Evolutionary conservation across 257 asterid species (phyloP).

Genomic region (Nemophila menziesii): DNA sequence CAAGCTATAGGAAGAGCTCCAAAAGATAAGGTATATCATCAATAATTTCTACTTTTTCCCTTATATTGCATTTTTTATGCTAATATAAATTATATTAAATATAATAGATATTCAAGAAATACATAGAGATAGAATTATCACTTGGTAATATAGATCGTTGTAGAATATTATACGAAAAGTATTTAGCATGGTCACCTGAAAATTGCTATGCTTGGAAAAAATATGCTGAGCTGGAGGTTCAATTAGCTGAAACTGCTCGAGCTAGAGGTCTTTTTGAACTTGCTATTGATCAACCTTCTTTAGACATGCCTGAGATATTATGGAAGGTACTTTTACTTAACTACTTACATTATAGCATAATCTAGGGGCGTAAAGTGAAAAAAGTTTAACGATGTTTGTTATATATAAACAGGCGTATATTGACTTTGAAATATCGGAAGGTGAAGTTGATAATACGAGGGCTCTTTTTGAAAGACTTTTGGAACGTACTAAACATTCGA

Average conservation of each 20-base stretch:
- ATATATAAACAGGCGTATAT: conserved; percentile 62
- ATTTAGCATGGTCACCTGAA: conserved; percentile 85
- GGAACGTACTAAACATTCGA: conserved; percentile 82
- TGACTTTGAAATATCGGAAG: conserved; percentile 85
- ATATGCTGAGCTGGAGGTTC: conserved; percentile 77
- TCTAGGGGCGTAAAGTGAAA: too few species aligned
- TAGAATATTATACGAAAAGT: conserved; percentile 70
- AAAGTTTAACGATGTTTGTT: too few species aligned
- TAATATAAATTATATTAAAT: conserved; percentile 7
- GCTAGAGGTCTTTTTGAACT: conserved; percentile 91
- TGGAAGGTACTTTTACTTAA: conserved; percentile 57
- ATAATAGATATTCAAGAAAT: conserved; percentile 88
- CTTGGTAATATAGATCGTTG: conserved; percentile 85
- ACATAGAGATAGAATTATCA: conserved; percentile 89
- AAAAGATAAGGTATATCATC: conserved; percentile 29
- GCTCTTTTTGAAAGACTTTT: conserved; percentile 85
- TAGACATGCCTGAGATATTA: conserved; percentile 90
- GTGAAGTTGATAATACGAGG: conserved; percentile 74
- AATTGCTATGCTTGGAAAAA: conserved; percentile 96
- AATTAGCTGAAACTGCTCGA: conserved; percentile 74
- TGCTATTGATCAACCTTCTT: conserved; percentile 90
- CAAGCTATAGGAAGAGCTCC: conserved; percentile 37
- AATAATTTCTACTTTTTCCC: conserved; percentile 4
- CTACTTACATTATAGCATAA: neutral
- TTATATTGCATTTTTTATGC: conserved; percentile 3